A percentile compares a stretch with the other conserved stretches of the same genome.
Conservation (phyloP, 2,329 filamentous ascomycete species). For the Neophaeococcomyces aloes region DNA sequence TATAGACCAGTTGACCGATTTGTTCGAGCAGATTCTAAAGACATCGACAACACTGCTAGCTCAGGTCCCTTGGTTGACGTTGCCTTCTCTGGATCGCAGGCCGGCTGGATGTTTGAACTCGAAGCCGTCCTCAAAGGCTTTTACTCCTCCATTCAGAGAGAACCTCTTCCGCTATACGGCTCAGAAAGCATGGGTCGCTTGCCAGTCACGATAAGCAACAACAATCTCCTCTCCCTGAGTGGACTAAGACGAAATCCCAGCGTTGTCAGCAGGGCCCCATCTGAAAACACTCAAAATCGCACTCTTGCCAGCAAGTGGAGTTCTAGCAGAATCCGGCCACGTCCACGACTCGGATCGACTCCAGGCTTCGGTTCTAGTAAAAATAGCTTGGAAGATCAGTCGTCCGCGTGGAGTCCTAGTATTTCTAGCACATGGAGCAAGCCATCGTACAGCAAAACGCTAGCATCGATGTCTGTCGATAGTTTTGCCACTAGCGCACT, state of each 20-base stretch:
- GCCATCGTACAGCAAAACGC: conserved; percentile 79
- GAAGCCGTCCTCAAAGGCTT: conserved; percentile 88
- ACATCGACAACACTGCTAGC: conserved; percentile 34
- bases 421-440: conserved; percentile 92
- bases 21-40: conserved; percentile 24
- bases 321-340: conserved; percentile 67
- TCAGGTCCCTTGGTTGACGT: conserved; percentile 66
- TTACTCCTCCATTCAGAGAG: conserved; percentile 77
- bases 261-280: conserved; percentile 84
- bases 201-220: conserved; percentile 33
- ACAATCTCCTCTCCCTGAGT: conserved; percentile 61
- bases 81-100: conserved; percentile 63
- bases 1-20: conserved; percentile 22
- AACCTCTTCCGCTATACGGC: conserved; percentile 77
- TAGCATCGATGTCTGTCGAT: conserved; percentile 85
- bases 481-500: conserved; percentile 69
- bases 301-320: conserved; percentile 62
- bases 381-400: conserved; percentile 85
- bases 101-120: conserved; percentile 78
- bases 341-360: conserved; percentile 62
- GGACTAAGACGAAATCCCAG: conserved; percentile 80
- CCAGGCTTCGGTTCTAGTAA: conserved; percentile 81
- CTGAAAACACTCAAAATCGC: conserved; percentile 61
- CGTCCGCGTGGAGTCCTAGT: conserved; percentile 84
- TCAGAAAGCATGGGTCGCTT: conserved; percentile 41